Base-by-base conservation (phyloP, 306 rosid genomes). In the Echinosophora koreensis region DNA sequence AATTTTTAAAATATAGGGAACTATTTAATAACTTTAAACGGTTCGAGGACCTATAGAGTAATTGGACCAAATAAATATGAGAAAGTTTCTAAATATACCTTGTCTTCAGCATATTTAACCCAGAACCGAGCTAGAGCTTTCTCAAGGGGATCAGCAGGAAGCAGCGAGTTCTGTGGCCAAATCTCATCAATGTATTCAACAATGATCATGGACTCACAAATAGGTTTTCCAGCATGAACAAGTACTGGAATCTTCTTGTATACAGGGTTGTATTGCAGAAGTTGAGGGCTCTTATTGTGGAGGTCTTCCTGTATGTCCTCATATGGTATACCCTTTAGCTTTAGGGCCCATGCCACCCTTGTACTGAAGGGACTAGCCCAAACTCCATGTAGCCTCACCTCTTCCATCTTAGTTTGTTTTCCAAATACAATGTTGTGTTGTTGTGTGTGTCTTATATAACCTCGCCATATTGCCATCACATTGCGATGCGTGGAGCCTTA, bases 111-210 rank as follows among this genome's bases (percentile, higher is more conserved):
- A 59, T 69, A 78, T 39, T 44, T 59, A 10, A 63, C 75, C 77
- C 82, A 78, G 7, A 78, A 78, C 60, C 42, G 34, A 32, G 77
- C 63, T 30, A 7, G 2, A 3, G 71, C 70, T 55, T 38, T 78
- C 32, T 78, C 15, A 27, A 14, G 13, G 5, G 77, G 71, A 12
- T 69, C 64, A n/a, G 59, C 42, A 5, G 64, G 77, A 27, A 78
- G 71, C 22, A 78, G 27, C 11, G 82, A 41, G 4, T 58, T 69
- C 0, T 47, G 76, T 5, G 82, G 46, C 71, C 63, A 69, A 58
- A 69, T 73, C 8, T 88, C 83, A 17, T 88, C 86, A 22, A 88
- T 78, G 46, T 78, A 85, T 54, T 88, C 74, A 49, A 88, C 69
- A 27, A 88, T 85, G n/a, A 81, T 37, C 15, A 63, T 14, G 58